Percentiles rank a stretch among this genome's conserved stretches.
Evolutionary conservation across 169 alveolate genomes (phyloP).

Genomic region (Fabrea salina): DNA sequence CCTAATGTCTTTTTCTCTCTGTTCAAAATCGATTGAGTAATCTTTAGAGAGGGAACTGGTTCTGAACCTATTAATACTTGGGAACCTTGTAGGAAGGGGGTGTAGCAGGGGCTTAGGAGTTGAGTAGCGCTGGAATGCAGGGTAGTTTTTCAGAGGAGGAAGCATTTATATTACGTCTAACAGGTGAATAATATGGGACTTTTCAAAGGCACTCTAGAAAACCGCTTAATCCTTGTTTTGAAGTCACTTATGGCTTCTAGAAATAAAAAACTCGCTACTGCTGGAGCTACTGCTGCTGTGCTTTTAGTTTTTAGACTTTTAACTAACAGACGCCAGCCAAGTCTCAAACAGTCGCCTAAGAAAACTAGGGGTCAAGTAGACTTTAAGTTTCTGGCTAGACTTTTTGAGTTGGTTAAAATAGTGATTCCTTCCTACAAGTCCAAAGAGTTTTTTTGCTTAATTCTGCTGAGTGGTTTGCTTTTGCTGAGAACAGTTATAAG

Average conservation of each 20-base stretch:
- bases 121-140: too few relatives aligned
- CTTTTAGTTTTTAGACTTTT: background rate
- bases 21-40: too few relatives aligned
- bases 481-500: constrained; percentile 76
- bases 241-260: background rate
- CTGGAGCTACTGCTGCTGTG: background rate
- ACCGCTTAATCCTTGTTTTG: constrained; percentile 1
- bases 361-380: constrained; percentile 64
- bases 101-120: too few relatives aligned
- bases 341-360: background rate
- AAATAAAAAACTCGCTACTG: constrained; percentile 24
- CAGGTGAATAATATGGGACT: too few relatives aligned
- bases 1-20: too few relatives aligned
- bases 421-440: constrained; percentile 64
- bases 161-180: too few relatives aligned
- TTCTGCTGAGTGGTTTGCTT: constrained; percentile 61
- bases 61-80: too few relatives aligned
- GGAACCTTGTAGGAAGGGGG: too few relatives aligned
- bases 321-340: background rate
- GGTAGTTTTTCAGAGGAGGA: too few relatives aligned
- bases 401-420: constrained; percentile 51
- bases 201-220: too few relatives aligned
- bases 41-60: too few relatives aligned
- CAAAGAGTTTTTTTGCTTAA: constrained; percentile 45
- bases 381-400: constrained; percentile 52